Evolutionary conservation across 192 early-diverging fungal genomes (phyloP).

Genomic region (Coemansia asiatica): DNA sequence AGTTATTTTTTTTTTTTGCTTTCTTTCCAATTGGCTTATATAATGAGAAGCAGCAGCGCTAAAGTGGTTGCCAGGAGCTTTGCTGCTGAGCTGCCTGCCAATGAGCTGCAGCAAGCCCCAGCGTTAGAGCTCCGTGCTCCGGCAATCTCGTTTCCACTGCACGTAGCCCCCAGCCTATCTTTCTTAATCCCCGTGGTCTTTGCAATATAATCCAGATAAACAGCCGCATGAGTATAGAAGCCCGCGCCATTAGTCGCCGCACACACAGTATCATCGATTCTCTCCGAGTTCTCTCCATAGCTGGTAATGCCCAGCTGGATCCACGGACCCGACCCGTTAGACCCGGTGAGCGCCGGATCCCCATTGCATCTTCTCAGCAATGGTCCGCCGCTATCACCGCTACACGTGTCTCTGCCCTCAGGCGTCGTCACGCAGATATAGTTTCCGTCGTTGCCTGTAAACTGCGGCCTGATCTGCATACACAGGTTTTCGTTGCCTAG

Average conservation of each 20-base stretch:
- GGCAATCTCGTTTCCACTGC: slow-evolving; percentile 28
- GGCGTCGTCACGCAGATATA: slow-evolving; percentile 54
- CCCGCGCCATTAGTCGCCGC: slow-evolving; percentile 46
- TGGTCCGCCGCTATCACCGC: slow-evolving; percentile 48
- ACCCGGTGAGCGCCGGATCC: slow-evolving; percentile 1
- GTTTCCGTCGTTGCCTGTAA: slow-evolving; percentile 36
- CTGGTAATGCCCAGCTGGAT: slow-evolving; percentile 53
- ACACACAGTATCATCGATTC: slow-evolving; percentile 21
- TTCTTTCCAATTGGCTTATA: no score
- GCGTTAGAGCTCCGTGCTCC: slow-evolving; percentile 10
- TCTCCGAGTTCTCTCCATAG: slow-evolving; percentile 44
- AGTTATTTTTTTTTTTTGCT: no score
- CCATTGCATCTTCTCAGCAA: slow-evolving; percentile 30
- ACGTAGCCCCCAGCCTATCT: slow-evolving; percentile 21
- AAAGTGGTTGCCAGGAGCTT: neutral
- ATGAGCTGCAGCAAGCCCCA: no score
- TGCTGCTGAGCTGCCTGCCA: no score
- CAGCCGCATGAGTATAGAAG: slow-evolving; percentile 52
- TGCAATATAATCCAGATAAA: slow-evolving; percentile 46
- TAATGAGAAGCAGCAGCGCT: neutral
- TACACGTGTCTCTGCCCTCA: slow-evolving; percentile 49
- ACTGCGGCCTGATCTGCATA: slow-evolving; percentile 18
- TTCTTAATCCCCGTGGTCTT: slow-evolving; percentile 37
- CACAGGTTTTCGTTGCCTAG: slow-evolving; percentile 39
- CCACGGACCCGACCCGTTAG: slow-evolving; percentile 30